A percentile compares a stretch with the other conserved stretches of the same genome.
These are phyloP conservation scores for Fusarium nematophilum DNA, from an alignment of 2,329 filamentous ascomycete species.

Conservation along the genomic window DNA sequence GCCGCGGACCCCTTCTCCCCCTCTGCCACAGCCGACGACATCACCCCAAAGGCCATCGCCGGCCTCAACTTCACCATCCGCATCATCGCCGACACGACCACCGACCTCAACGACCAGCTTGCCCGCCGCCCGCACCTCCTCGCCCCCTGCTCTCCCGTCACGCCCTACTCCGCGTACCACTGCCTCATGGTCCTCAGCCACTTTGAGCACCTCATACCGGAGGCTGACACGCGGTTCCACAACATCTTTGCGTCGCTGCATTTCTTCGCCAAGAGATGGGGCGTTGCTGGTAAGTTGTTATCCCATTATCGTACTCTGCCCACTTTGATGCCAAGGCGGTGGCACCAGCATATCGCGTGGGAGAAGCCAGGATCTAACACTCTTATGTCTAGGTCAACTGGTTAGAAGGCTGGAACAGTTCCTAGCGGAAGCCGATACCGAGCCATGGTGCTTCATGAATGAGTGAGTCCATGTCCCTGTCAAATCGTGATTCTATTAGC, in stretches of 20 bases:
- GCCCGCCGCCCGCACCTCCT: conserved; percentile 47
- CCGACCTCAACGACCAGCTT: conserved; percentile 49
- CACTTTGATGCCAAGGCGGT: conserved; percentile 1
- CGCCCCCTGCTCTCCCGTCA: conserved; percentile 48
- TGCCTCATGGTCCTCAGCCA: conserved; percentile 48
- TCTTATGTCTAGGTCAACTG: conserved; percentile 38
- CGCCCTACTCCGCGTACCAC: conserved; percentile 50
- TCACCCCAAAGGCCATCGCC: conserved; percentile 49
- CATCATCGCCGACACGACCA: conserved; percentile 51
- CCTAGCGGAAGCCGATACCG: conserved; percentile 40
- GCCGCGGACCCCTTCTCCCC: conserved; percentile 30
- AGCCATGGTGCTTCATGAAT: conserved; percentile 40
- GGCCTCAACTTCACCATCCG: conserved; percentile 53
- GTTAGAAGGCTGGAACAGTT: conserved; percentile 45
- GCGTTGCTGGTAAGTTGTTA: conserved; percentile 45
- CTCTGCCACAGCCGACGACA: conserved; percentile 39
- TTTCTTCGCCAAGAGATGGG: conserved; percentile 51
- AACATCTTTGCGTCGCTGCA: conserved; percentile 50
- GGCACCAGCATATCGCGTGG: background rate
- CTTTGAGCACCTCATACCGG: conserved; percentile 48
- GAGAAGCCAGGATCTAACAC: conserved; percentile 25
- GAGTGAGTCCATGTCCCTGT: too few relatives aligned
- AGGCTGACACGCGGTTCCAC: conserved; percentile 48
- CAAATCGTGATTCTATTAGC: too few relatives aligned
- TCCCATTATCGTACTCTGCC: background rate